Evolutionary conservation across 805 yeast genomes (phyloP), one percentile per base, ranked within the genome.

Genomic region (Wickerhamomyces sydowiorum): DNA sequence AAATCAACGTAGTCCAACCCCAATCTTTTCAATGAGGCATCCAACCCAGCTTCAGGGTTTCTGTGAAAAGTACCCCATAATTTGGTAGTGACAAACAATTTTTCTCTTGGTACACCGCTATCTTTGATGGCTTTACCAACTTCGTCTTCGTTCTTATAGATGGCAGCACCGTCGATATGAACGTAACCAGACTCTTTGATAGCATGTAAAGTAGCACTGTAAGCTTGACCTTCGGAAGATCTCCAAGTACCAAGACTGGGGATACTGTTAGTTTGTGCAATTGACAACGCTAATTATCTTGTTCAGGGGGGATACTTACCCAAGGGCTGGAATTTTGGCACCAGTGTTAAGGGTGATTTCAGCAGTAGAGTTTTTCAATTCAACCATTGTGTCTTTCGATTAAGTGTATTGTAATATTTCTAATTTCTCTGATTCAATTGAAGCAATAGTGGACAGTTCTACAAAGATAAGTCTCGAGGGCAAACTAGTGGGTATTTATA

Each of bases 81-180:
- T 56, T 83, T 83, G 43, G 89, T 83, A 50, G 87, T 81, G 48
- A 84, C 64, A 51, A 79, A 83, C 20, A 84, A 53, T 36, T 80
- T 79, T 23, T 70, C 70, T 56, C 90, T 72, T 43, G 78, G 75
- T 27, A 82, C 65, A 14, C 81, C 82, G 32, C 79, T 64, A 39
- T 76, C 80, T 41, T 62, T 71, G 38, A 74, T 67, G 22, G 76
- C 80, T 45, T 61, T 62, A 19, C 87, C 86, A 38, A 83, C 82
- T 40, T 72, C 75, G 38, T 59, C 78, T 60, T 85, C 91, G 55
- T 83, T 84, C 9, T 70, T 66, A 63, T 85, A 86, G 38, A 72
- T 70, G 31, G 79, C 76, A 25, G 95, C 93, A 19, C 87, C 77
- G 61, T 86, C 95, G 49, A 86, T 80, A 60, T 86, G 95, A 50